Base-by-base conservation (phyloP, 192 early-diverging fungal species). In the Rhizoclosmatium sp. region DNA sequence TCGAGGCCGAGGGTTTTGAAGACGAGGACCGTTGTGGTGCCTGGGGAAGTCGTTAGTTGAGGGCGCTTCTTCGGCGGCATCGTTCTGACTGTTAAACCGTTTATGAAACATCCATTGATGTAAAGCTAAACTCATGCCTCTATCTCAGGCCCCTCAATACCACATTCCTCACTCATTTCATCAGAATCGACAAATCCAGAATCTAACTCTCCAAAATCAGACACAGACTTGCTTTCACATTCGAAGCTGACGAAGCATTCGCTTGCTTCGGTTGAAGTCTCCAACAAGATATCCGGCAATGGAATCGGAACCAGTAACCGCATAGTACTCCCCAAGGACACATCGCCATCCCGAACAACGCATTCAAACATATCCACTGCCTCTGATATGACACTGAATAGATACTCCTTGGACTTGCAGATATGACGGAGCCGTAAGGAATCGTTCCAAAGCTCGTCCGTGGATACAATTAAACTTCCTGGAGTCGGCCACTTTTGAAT, bases 351-450 rank as follows among this genome's bases (percentile, higher is more conserved):
- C 58, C 19, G 5, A 59, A 59, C 16, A 16, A 5, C 4, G 58
- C 19, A 59, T 59, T 59, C 58, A 21, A 59, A n/a, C 58, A 21
- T 5, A 59, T 16, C 16, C 58, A 59, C 49, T 72, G 31, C 31
- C 76, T 3, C 31, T 31, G 31, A 31, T 31, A 31, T 31, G 31
- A 31, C 31, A 31, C 31, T 31, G 31, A 70, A 47, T 21, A 84
- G 60, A 1, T 76, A 60, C 16, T 74, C 77, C 39, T 16, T 3
- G 2, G 49, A 69, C 59, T 84, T 84, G 64, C 83, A 84, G 14
- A 85, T 51, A 31, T 85, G 83, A 3, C 83, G 80, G 5, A 85
- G 47, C 5, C 81, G 54, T 19, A 85, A 75, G 12, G 58, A 44
- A 23, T 74, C 76, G 1, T 78, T 16, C 23, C 54, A 14, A 42